Evolutionary conservation across 148 eudicot genomes (phyloP), one percentile per base, ranked within the genome.

Genomic region (Chenopodium berlandieri): DNA sequence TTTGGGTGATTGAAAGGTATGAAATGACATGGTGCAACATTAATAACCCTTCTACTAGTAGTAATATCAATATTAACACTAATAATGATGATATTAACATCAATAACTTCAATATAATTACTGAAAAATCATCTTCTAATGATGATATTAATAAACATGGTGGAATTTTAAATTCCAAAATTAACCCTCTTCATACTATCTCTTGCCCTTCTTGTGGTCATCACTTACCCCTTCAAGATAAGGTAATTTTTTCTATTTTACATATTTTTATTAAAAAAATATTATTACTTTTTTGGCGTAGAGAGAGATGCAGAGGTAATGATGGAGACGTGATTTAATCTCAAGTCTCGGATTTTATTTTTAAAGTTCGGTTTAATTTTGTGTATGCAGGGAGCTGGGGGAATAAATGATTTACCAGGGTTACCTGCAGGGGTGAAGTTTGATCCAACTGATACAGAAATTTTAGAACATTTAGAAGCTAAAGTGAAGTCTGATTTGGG

Each of bases 371-470:
- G 30, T 30, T 48, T 1, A 52, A 1, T 32, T 64, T 2, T 23
- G 64, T 69, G 30, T 47, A 23, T 16, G 71, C 73, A 86, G 89
- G 44, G 7, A 40, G 78, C 52, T 52, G 85, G 88, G 31, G 81
- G 84, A 3, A 84, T 92, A 78, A 88, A 94, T 79, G 89, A 90
- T 85, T 90, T 96, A 82, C 97, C 94, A 17, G 97, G 97, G 30
- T 71, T 94, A 71, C 99, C 99, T 46, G 98, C 99, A 20, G 99
- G 99, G 56, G 99, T 96, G 83, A 94, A 91, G 84, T 96, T 96
- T 77, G 99, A 94, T 87, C 99, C 99, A 25, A 86, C 93, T 22
- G 99, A 96, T 68, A 83, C 87, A 81, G 97, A 93, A 88, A 92
- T 96, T 20, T 75, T 96, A 37, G 89, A 83, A 68, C 99, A 96